Percentiles rank a stretch among this genome's conserved stretches.
These are phyloP conservation scores for Gaeumannomyces tritici DNA, from an alignment of 2,329 filamentous ascomycete species.

Conservation along the genomic window DNA sequence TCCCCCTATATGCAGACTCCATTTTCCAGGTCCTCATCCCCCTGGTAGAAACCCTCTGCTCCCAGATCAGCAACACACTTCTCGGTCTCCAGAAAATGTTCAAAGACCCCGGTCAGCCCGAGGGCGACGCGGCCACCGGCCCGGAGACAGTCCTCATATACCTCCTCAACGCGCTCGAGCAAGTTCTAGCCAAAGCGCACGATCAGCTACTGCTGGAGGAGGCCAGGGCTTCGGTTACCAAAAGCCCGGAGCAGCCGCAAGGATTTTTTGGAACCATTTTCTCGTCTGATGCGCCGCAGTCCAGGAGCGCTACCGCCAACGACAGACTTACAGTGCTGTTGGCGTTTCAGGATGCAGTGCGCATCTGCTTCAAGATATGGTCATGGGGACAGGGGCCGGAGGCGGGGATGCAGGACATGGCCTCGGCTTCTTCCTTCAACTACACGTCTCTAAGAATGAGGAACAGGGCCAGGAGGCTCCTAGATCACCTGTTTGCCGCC, in stretches of 20 bases:
- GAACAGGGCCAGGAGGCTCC: slow-evolving; percentile 74
- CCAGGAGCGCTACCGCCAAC: slow-evolving; percentile 81
- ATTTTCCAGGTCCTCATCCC: slow-evolving; percentile 89
- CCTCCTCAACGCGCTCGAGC: slow-evolving; percentile 88
- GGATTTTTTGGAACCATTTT: slow-evolving; percentile 93
- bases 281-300: slow-evolving; percentile 63
- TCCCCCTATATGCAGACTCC: slow-evolving; percentile 73
- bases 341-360: slow-evolving; percentile 93
- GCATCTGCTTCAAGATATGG: slow-evolving; percentile 91
- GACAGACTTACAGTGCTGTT: slow-evolving; percentile 86
- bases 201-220: slow-evolving; percentile 73
- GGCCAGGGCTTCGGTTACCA: slow-evolving; percentile 54
- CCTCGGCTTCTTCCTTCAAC: slow-evolving; percentile 71
- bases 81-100: slow-evolving; percentile 59
- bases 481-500: slow-evolving; percentile 87
- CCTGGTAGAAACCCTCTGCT: slow-evolving; percentile 80
- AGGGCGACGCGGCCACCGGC: slow-evolving; percentile 15
- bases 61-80: slow-evolving; percentile 66
- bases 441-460: slow-evolving; percentile 88
- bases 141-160: slow-evolving; percentile 70
- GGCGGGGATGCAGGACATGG: slow-evolving; percentile 47
- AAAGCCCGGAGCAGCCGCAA: slow-evolving; percentile 74
- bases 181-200: slow-evolving; percentile 79
- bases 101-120: slow-evolving; percentile 15
- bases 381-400: slow-evolving; percentile 69